These are phyloP conservation scores for Apium graveolens DNA, from an alignment of 129 eudicot species.

Conservation along the genomic window DNA sequence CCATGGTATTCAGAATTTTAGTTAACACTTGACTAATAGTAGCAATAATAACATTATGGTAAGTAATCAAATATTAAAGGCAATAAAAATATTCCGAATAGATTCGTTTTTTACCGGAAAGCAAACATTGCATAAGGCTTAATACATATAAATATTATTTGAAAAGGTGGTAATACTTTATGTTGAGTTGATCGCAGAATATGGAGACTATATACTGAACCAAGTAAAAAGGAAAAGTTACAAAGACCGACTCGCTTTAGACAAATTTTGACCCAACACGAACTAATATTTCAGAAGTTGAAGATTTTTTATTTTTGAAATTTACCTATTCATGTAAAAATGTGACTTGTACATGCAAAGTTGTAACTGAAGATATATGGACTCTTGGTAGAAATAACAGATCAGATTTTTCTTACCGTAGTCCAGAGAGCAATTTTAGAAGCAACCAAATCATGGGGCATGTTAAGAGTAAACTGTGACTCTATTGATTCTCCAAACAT, in stretches of 20 bases:
- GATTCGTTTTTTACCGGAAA: background rate
- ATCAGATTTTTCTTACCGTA: slow-evolving; percentile 40
- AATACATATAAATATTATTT: background rate
- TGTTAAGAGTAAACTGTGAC: slow-evolving; percentile 84
- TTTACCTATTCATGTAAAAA: background rate
- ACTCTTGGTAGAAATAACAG: background rate
- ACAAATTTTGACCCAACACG: background rate
- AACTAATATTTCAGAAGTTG: background rate
- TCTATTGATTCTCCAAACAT: slow-evolving; percentile 76
- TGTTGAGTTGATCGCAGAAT: background rate
- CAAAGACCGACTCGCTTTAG: background rate
- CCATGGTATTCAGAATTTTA: background rate
- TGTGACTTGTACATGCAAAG: background rate
- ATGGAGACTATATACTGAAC: background rate
- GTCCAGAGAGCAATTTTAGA: slow-evolving; percentile 96
- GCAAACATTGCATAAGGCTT: background rate
- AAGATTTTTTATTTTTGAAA: background rate
- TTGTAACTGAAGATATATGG: background rate
- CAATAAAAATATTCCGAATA: background rate
- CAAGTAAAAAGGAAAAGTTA: background rate
- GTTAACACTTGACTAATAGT: no score
- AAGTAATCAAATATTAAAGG: background rate
- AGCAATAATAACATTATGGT: background rate
- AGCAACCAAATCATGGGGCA: slow-evolving; percentile 69
- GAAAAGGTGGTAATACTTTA: background rate